phyloP scores from a whole-genome alignment of 1,284 basidiomycete species.

The Ganoderma boninense region DNA sequence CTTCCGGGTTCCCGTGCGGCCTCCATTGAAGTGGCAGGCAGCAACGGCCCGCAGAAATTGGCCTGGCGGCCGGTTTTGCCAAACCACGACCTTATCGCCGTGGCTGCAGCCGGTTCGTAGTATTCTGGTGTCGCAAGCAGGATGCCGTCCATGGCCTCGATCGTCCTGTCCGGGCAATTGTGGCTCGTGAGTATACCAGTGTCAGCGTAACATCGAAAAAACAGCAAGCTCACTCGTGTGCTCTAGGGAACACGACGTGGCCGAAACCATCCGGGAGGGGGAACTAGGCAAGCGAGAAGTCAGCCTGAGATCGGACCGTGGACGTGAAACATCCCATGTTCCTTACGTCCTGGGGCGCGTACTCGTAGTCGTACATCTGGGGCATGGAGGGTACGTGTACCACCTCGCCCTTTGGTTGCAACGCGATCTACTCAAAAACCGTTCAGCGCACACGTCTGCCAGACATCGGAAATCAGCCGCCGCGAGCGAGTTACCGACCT shows the following conservation, averaged over 20 bases:
- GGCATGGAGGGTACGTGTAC: conserved; percentile 31
- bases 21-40: conserved; percentile 8
- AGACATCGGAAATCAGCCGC: no score
- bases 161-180: background rate
- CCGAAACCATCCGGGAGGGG: background rate
- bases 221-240: conserved; percentile 21
- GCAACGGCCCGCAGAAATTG: conserved; percentile 25
- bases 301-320: conserved; percentile 9
- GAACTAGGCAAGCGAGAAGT: conserved; percentile 4
- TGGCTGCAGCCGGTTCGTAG: conserved; percentile 32
- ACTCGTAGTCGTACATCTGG: conserved; percentile 36
- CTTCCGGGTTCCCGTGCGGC: conserved; percentile 9
- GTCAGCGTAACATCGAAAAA: no score
- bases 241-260: conserved; percentile 11
- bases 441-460: no score
- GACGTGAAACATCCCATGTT: no score
- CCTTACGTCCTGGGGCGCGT: conserved; percentile 33
- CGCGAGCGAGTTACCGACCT: conserved; percentile 15
- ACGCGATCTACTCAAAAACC: conserved; percentile 16
- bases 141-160: conserved; percentile 24
- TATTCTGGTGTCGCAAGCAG: conserved; percentile 25
- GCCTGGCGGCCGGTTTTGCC: conserved; percentile 19
- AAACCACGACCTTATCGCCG: conserved; percentile 23
- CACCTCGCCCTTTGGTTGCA: conserved; percentile 16
- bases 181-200: no score